Percentiles rank a stretch among this genome's conserved stretches.
Conservation (phyloP, 1,284 basidiomycete genomes). For the Puccinia polysora region DNA sequence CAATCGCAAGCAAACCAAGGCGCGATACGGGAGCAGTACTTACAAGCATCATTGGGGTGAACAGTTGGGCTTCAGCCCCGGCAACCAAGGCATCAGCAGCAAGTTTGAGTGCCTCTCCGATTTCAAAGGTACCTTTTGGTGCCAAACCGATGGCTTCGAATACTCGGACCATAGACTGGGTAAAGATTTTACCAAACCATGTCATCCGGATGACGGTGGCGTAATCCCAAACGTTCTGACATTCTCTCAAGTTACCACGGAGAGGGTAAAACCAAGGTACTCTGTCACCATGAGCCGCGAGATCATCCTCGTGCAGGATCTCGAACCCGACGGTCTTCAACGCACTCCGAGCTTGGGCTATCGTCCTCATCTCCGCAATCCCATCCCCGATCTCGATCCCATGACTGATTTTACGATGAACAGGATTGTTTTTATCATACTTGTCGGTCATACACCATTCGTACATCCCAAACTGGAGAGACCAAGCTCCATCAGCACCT, state of each 20-base stretch:
- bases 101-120: slow-evolving; percentile 80
- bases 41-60: slow-evolving; percentile 43
- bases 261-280: slow-evolving; percentile 94
- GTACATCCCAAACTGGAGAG: slow-evolving; percentile 80
- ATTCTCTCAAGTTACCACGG: slow-evolving; percentile 84
- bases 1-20: background rate
- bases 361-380: slow-evolving; percentile 91
- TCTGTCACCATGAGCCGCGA: slow-evolving; percentile 65
- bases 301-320: slow-evolving; percentile 86
- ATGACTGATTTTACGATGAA: slow-evolving; percentile 88
- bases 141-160: slow-evolving; percentile 75
- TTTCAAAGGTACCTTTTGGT: slow-evolving; percentile 87
- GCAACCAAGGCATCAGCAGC: slow-evolving; percentile 76
- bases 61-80: slow-evolving; percentile 63
- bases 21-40: background rate
- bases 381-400: slow-evolving; percentile 72
- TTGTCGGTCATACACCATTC: slow-evolving; percentile 98
- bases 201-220: slow-evolving; percentile 64
- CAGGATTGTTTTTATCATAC: slow-evolving; percentile 80
- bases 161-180: slow-evolving; percentile 71
- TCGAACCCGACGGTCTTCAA: slow-evolving; percentile 80
- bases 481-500: slow-evolving; percentile 2
- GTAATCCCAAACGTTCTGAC: slow-evolving; percentile 87
- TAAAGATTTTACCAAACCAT: slow-evolving; percentile 76
- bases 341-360: slow-evolving; percentile 70